Conservation (phyloP, 2,329 filamentous ascomycete genomes). For the Paecilomyces fulvus region DNA sequence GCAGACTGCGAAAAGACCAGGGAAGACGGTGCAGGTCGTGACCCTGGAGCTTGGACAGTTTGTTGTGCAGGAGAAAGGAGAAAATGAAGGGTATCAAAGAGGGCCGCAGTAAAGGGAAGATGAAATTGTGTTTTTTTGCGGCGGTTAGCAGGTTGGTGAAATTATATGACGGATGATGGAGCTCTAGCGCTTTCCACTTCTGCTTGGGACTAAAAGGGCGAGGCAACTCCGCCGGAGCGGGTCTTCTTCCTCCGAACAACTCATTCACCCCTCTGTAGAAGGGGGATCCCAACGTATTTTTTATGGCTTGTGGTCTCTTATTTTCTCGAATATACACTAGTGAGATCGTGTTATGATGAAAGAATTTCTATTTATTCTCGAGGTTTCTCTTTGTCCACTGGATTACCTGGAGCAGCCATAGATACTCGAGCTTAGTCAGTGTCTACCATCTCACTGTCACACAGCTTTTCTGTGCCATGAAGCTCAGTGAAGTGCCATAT, state of each 20-base stretch:
- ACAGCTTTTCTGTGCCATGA: not conserved
- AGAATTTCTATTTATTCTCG: no score
- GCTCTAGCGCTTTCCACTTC: slow-evolving; percentile 8
- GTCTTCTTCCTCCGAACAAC: slow-evolving; percentile 13
- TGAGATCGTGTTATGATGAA: no score
- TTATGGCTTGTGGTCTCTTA: no score
- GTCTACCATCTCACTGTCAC: not conserved
- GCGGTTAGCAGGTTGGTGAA: slow-evolving; percentile 12
- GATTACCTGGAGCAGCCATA: not conserved
- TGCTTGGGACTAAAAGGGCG: slow-evolving; percentile 6
- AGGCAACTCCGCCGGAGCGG: slow-evolving; percentile 9
- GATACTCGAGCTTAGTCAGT: not conserved
- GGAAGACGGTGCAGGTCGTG: slow-evolving; percentile 38
- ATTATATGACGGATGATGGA: slow-evolving; percentile 5
- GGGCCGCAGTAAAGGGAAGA: not conserved
- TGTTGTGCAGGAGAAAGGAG: slow-evolving; percentile 4
- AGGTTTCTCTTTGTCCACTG: not conserved
- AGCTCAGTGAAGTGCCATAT: not conserved
- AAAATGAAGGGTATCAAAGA: slow-evolving; percentile 1
- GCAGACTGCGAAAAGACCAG: slow-evolving; percentile 17
- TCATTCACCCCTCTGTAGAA: not conserved
- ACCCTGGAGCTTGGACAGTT: slow-evolving; percentile 16
- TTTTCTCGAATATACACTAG: no score
- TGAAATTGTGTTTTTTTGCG: not conserved
- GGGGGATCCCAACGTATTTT: no score